Evolutionary conservation across 257 asterid species (phyloP).

Genomic region (Datura wrightii): DNA sequence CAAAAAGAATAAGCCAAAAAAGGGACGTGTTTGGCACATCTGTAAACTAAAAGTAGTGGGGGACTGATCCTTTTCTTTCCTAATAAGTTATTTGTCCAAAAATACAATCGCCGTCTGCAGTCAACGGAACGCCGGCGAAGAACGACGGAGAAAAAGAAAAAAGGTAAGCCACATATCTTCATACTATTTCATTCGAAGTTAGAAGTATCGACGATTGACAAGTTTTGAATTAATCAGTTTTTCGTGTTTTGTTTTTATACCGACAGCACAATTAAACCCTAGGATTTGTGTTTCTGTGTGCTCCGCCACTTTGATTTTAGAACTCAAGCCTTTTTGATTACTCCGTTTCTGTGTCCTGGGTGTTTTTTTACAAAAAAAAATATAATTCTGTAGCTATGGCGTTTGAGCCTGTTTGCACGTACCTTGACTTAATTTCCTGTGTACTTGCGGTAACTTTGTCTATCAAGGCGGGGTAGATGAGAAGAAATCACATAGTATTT

Average conservation of each 20-base stretch:
- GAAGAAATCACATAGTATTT: too few species aligned
- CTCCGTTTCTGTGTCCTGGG: background rate
- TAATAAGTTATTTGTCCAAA: background rate
- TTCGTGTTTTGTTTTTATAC: background rate
- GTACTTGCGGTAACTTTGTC: too few species aligned
- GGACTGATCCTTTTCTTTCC: background rate
- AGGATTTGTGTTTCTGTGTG: background rate
- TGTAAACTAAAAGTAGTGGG: background rate
- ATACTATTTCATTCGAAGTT: background rate
- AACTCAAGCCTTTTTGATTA: background rate
- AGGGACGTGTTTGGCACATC: background rate
- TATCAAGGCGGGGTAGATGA: too few species aligned
- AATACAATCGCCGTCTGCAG: background rate
- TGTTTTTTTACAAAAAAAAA: too few species aligned
- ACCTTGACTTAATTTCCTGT: too few species aligned
- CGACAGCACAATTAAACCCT: background rate
- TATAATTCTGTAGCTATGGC: too few species aligned
- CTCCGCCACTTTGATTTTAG: background rate
- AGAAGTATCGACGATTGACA: background rate
- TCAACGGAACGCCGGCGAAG: background rate
- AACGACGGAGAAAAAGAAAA: background rate
- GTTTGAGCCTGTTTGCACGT: too few species aligned
- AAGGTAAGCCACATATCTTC: background rate
- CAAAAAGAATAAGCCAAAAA: background rate
- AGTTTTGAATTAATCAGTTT: background rate